A percentile compares a stretch with the other conserved stretches of the same genome.
Evolutionary conservation across 1,284 basidiomycete species (phyloP).

Genomic region (Ustilago tritici): DNA sequence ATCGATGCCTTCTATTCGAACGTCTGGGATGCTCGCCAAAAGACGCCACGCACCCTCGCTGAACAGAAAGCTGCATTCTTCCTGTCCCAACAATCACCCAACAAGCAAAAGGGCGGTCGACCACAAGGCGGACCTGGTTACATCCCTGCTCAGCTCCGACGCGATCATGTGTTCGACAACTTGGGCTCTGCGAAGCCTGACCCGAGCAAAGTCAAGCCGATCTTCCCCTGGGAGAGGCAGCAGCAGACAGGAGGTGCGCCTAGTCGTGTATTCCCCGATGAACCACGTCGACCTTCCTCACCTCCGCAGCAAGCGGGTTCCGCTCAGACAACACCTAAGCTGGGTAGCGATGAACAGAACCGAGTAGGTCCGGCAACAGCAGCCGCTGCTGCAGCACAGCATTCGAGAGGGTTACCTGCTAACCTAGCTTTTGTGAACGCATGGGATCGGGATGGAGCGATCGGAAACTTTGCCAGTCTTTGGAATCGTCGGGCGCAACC

Average conservation of each 20-base stretch:
- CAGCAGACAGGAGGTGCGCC: conserved; percentile 62
- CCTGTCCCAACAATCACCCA: conserved; percentile 68
- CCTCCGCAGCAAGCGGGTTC: conserved; percentile 2
- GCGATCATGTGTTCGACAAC: conserved; percentile 72
- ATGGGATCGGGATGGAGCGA: conserved; percentile 55
- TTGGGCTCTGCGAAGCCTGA: conserved; percentile 75
- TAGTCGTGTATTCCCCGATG: conserved; percentile 57
- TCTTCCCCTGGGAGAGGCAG: conserved; percentile 92
- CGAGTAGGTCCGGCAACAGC: not conserved
- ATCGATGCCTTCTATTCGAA: conserved; percentile 71
- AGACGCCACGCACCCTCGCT: conserved; percentile 35
- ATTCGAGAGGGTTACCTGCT: conserved; percentile 38
- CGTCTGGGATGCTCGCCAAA: conserved; percentile 72
- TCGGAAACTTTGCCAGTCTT: conserved; percentile 41
- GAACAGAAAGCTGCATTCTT: conserved; percentile 73
- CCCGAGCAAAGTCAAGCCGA: conserved; percentile 77
- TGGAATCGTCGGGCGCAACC: conserved; percentile 26
- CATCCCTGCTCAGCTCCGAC: conserved; percentile 75
- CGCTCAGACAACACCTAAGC: conserved; percentile 16
- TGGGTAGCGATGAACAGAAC: conserved; percentile 12
- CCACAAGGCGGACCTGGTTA: conserved; percentile 40
- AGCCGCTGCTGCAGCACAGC: conserved; percentile 10
- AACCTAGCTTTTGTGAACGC: conserved; percentile 56
- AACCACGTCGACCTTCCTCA: conserved; percentile 35
- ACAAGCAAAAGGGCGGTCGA: conserved; percentile 22